Conservation (phyloP, 1,284 basidiomycete species). For the Schizophyllum amplum region DNA sequence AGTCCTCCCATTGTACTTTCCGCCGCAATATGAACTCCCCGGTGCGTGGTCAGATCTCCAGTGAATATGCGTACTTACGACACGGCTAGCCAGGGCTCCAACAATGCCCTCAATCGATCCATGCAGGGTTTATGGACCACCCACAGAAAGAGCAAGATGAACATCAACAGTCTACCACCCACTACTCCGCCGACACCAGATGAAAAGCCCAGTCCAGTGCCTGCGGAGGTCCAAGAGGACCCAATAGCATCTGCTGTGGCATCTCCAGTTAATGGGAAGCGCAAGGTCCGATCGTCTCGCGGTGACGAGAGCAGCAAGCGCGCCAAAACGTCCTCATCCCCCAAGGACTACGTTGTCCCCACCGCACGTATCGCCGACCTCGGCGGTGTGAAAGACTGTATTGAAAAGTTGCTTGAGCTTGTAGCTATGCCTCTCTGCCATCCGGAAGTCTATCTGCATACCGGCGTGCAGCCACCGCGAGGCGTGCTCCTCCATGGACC, state of each 20-base stretch:
- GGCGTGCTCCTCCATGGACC: conserved; percentile 96
- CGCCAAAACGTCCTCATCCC: conserved; percentile 28
- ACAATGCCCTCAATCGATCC: conserved; percentile 61
- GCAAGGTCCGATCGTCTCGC: conserved; percentile 49
- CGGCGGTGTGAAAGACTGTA: conserved; percentile 79
- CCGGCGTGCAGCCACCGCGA: conserved; percentile 86
- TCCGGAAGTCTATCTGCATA: conserved; percentile 92
- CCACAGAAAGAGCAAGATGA: conserved; percentile 53
- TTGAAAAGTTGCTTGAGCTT: conserved; percentile 92
- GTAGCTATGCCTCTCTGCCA: conserved; percentile 93
- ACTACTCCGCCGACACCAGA: conserved; percentile 1
- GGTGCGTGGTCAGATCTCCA: no score
- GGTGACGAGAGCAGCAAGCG: conserved; percentile 49
- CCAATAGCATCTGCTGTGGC: conserved; percentile 10
- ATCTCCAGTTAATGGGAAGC: conserved; percentile 31
- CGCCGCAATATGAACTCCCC: no score
- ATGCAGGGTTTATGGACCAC: conserved; percentile 72
- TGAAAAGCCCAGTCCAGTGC: conserved; percentile 4
- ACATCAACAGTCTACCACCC: conserved; percentile 39
- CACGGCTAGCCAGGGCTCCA: conserved; percentile 45
- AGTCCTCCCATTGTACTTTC: no score
- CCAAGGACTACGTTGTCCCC: conserved; percentile 62
- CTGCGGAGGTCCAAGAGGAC: conserved; percentile 1
- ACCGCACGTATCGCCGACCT: conserved; percentile 72
- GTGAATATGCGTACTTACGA: no score